phyloP scores from a whole-genome alignment of 257 asterid genomes.

The Nicotiana obtusifolia region DNA sequence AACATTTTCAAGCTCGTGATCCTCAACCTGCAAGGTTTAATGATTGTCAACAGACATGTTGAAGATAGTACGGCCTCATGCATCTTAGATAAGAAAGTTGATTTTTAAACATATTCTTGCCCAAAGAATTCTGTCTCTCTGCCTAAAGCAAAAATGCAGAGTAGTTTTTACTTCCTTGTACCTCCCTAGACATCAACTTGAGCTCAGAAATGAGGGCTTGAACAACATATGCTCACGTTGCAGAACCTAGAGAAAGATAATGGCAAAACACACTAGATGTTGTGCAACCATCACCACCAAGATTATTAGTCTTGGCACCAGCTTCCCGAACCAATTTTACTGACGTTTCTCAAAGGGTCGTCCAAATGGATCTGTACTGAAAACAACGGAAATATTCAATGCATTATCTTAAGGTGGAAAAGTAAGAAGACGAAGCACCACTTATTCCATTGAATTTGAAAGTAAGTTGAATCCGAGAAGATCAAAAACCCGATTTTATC shows the following conservation, averaged over 20 bases:
- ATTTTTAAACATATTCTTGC: background rate
- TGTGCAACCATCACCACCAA: slow-evolving; percentile 91
- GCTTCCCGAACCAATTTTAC: slow-evolving; percentile 85
- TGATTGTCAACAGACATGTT: background rate
- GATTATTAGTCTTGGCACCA: slow-evolving; percentile 77
- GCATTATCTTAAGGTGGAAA: slow-evolving; percentile 6
- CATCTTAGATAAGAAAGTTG: background rate
- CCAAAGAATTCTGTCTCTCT: background rate
- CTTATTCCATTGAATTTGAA: background rate
- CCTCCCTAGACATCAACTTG: slow-evolving; percentile 73
- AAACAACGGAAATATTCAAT: slow-evolving; percentile 23
- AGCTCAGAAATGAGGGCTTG: slow-evolving; percentile 75
- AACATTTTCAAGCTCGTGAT: slow-evolving; percentile 69
- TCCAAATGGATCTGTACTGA: slow-evolving; percentile 82
- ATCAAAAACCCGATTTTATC: background rate
- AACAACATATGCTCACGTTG: slow-evolving; percentile 68
- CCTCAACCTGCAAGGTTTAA: slow-evolving; percentile 52
- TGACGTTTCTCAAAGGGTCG: slow-evolving; percentile 71
- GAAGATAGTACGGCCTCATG: background rate
- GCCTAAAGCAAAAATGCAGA: background rate
- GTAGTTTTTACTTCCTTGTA: slow-evolving; percentile 11
- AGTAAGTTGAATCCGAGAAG: background rate
- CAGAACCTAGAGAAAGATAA: slow-evolving; percentile 41
- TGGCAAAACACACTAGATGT: slow-evolving; percentile 35
- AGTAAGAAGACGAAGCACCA: background rate